These are phyloP conservation scores for Fusarium citri DNA, from an alignment of 2,329 filamentous ascomycete species.

Conservation along the genomic window DNA sequence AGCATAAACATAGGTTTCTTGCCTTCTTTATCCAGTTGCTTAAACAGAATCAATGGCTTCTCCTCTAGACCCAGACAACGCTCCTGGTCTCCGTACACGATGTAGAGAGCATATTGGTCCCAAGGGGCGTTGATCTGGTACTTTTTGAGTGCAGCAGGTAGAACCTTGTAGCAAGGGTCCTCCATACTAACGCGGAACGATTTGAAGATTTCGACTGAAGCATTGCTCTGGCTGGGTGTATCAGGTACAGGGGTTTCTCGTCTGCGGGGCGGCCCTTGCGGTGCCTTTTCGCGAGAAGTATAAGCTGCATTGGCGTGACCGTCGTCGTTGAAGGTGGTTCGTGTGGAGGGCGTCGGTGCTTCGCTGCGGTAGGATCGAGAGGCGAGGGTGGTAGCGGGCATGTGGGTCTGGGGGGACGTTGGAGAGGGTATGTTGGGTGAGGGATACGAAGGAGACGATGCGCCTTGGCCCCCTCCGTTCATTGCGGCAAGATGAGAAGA, in stretches of 20 bases:
- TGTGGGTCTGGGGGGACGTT: conserved; percentile 71
- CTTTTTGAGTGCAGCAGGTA: conserved; percentile 94
- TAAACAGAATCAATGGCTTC: conserved; percentile 94
- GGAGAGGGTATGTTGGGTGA: conserved; percentile 78
- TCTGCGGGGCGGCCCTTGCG: conserved; percentile 61
- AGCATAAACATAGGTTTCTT: conserved; percentile 99
- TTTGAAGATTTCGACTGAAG: conserved; percentile 95
- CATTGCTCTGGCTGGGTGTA: conserved; percentile 66
- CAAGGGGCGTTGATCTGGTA: conserved; percentile 99
- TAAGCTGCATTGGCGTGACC: conserved; percentile 53
- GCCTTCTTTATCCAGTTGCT: conserved; percentile 95
- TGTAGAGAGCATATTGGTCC: conserved; percentile 97
- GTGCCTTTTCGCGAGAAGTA: conserved; percentile 48
- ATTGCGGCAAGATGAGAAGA: conserved; percentile 78
- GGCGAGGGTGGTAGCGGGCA: conserved; percentile 67
- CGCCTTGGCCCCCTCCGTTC: conserved; percentile 70
- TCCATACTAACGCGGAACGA: conserved; percentile 98
- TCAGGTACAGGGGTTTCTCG: conserved; percentile 72
- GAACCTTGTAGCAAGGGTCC: conserved; percentile 95
- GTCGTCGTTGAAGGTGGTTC: conserved; percentile 66
- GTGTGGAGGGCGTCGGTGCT: conserved; percentile 63
- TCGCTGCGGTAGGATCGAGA: conserved; percentile 71
- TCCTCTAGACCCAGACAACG: conserved; percentile 91
- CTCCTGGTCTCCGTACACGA: conserved; percentile 98
- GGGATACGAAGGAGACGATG: conserved; percentile 66